Evolutionary conservation across 805 yeast genomes (phyloP), one percentile per base, ranked within the genome.

Genomic region (Nakazawaea holstii): DNA sequence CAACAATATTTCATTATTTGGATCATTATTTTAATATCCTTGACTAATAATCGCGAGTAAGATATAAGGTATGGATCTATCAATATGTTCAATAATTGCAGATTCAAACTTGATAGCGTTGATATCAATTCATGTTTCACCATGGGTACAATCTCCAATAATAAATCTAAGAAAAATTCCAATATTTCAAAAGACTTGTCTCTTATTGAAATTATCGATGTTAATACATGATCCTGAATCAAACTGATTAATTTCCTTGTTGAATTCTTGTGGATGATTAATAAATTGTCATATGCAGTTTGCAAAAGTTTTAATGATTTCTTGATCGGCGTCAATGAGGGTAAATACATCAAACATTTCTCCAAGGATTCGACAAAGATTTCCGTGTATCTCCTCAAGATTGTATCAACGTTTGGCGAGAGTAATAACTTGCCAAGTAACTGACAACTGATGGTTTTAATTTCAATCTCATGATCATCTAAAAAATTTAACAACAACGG

Each of bases 381-480:
- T 20, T 13, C 28, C 6, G n/a, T 20, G 24, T 33, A 39, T 15
- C 30, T 39, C 24, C 15, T 13, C 6, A 38, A 11, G 5, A 29
- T 20, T 5, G 11, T 17, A 2, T 31, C 15, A 4, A 20, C 28
- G 6, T 39, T 7, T 7, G 10, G 2, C 11, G 11, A n/a, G 17
- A 35, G 15, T 14, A 47, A 26, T 20, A 48, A n/a, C 10, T 27
- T 11, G 4, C n/a, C 11, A 35, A 48, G 36, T 27, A 43, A n/a
- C 6, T 32, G 4, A 35, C 50, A 48, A 13, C 48, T 26, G 24
- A 20, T 17, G 7, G 32, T 30, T 39, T 43, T 48, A 10, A 48
- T 35, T 4, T 20, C n/a, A 14, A 40, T 26, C 3, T 48, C 43
- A 40, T 48, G 51, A 30, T 49, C 48, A 27, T 49, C 51, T n/a